These are phyloP conservation scores for Pueraria montana DNA, from an alignment of 306 rosid species.

Conservation along the genomic window DNA sequence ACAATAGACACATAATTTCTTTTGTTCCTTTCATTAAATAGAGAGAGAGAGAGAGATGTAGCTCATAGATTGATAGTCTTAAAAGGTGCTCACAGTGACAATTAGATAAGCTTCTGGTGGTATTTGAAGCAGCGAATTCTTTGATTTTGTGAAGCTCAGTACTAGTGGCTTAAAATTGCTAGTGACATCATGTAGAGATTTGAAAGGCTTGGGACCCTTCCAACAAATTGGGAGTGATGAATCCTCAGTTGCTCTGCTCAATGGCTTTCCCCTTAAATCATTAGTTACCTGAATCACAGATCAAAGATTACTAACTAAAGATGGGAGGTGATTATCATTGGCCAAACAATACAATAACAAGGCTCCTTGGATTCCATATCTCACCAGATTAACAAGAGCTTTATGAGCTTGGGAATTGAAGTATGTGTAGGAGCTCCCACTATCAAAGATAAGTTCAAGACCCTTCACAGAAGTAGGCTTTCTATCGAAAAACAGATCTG, in stretches of 20 bases:
- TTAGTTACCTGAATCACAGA: conserved; percentile 58
- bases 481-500: conserved; percentile 64
- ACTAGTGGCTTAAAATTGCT: conserved; percentile 65
- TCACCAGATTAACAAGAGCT: conserved; percentile 63
- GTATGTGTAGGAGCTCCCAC: conserved; percentile 92
- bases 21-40: background rate
- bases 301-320: conserved; percentile 17
- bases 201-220: conserved; percentile 77
- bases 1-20: conserved; percentile 25
- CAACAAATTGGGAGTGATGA: conserved; percentile 72
- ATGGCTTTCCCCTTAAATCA: conserved; percentile 67
- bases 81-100: conserved; percentile 59
- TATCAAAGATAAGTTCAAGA: conserved; percentile 71
- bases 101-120: conserved; percentile 76
- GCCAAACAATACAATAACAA: background rate
- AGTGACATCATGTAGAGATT: conserved; percentile 58
- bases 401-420: conserved; percentile 63
- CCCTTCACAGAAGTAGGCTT: conserved; percentile 64
- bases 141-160: conserved; percentile 59
- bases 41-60: background rate
- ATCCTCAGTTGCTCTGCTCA: conserved; percentile 59
- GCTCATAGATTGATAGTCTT: background rate
- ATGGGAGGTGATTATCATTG: background rate
- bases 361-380: conserved; percentile 23
- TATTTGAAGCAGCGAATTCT: conserved; percentile 56